Conservation (phyloP, 2,329 filamentous ascomycete genomes). For the Fusarium sambucinum region DNA sequence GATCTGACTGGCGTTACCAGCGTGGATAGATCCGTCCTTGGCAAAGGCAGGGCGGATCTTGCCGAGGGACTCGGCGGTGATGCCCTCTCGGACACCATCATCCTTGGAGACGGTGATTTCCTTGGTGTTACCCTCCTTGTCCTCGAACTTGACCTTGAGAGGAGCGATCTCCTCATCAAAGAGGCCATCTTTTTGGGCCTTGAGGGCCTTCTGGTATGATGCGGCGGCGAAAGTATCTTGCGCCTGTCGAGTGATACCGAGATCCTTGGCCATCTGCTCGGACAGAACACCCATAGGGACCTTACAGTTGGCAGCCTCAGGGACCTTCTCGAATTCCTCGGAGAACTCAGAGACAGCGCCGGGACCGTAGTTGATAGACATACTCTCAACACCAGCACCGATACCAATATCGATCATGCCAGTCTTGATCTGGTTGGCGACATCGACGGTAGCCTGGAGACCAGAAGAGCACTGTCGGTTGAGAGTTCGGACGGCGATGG, state of each 20-base stretch:
- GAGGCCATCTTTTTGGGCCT: constrained; percentile 87
- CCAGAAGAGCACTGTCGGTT: constrained; percentile 97
- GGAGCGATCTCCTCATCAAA: constrained; percentile 94
- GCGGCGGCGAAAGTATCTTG: constrained; percentile 96
- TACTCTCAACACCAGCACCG: constrained; percentile 95
- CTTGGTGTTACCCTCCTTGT: constrained; percentile 89
- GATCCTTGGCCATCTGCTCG: constrained; percentile 93
- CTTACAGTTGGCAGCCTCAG: constrained; percentile 93
- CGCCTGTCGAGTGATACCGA: constrained; percentile 74
- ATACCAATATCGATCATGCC: constrained; percentile 97
- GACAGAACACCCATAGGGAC: constrained; percentile 96
- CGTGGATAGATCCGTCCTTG: constrained; percentile 93
- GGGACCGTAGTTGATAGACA: constrained; percentile 92
- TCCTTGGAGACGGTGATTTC: constrained; percentile 86
- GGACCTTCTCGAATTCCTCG: constrained; percentile 83
- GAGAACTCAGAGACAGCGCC: constrained; percentile 92
- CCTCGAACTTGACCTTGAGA: constrained; percentile 85
- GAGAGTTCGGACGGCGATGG: constrained; percentile 84
- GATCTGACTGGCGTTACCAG: constrained; percentile 95
- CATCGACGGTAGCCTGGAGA: constrained; percentile 90
- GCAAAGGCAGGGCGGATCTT: constrained; percentile 94
- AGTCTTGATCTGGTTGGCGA: constrained; percentile 89
- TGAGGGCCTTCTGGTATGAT: constrained; percentile 89
- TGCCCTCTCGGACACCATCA: constrained; percentile 86
- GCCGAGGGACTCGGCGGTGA: constrained; percentile 86